A percentile compares a stretch with the other conserved stretches of the same genome.
Evolutionary conservation across 1,139 yeast species (phyloP).

Genomic region (Candida albicans): DNA sequence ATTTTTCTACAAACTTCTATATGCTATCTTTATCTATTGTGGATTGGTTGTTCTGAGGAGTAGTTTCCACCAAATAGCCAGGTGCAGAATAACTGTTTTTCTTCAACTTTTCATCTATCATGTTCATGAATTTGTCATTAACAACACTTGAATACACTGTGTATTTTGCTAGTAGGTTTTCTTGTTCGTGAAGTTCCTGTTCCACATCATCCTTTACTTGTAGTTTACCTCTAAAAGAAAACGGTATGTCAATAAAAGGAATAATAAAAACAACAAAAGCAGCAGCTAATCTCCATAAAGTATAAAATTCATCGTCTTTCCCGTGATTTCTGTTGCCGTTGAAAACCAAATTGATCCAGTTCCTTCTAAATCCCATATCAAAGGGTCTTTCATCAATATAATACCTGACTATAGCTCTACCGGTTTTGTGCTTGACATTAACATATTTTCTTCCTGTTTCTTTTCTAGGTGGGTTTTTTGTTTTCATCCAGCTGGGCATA

Average conservation of each 20-base stretch:
- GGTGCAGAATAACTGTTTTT: constrained; percentile 11
- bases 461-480: constrained; percentile 22
- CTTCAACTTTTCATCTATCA: constrained; percentile 21
- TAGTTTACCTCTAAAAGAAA: constrained; percentile 9
- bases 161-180: constrained; percentile 10
- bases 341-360: constrained; percentile 36
- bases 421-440: constrained; percentile 25
- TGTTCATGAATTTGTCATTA: constrained; percentile 20
- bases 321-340: constrained; percentile 29
- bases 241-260: constrained; percentile 33
- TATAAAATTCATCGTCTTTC: constrained; percentile 3
- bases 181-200: background rate
- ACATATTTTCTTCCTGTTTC: constrained; percentile 36
- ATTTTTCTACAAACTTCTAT: too few species aligned
- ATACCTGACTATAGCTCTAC: constrained; percentile 33
- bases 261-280: constrained; percentile 25
- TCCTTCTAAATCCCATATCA: constrained; percentile 30
- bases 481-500: constrained; percentile 4
- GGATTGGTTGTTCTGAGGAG: too few species aligned
- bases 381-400: constrained; percentile 26
- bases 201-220: constrained; percentile 10
- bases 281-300: constrained; percentile 16
- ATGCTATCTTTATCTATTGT: too few species aligned
- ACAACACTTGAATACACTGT: constrained; percentile 16
- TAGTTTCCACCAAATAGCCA: constrained; percentile 5